These are phyloP conservation scores for barley (Hordeum vulgare) DNA, from an alignment of 176 grass and related monocot species.

Conservation along the genomic window DNA sequence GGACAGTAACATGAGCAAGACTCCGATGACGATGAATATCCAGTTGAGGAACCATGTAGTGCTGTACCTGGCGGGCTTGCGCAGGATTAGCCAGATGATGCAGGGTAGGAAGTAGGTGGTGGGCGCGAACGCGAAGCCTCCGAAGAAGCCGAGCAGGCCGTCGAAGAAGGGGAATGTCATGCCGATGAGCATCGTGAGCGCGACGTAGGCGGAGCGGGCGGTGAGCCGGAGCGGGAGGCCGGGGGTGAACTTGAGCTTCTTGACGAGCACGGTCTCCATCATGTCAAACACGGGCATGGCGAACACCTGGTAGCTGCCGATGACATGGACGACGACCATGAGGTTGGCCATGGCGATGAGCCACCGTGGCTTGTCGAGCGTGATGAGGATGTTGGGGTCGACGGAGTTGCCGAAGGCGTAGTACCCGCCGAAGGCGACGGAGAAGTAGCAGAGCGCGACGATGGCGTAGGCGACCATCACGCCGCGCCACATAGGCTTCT, in stretches of 20 bases:
- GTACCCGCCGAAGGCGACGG: constrained; percentile 45
- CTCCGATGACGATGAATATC: not conserved
- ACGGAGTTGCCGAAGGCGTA: constrained; percentile 48
- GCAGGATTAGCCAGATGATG: not conserved
- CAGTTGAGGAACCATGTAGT: not conserved
- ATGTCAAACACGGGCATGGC: not conserved
- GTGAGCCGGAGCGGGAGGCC: not conserved
- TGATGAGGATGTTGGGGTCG: constrained; percentile 44
- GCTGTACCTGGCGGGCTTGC: not conserved
- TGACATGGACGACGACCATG: not conserved
- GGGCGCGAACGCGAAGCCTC: constrained; percentile 32
- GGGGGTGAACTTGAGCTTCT: not conserved
- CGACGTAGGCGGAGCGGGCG: not conserved
- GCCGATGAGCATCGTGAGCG: constrained; percentile 29
- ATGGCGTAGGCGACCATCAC: constrained; percentile 28
- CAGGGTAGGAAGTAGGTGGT: not conserved
- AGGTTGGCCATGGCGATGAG: not conserved
- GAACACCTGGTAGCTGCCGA: constrained; percentile 1
- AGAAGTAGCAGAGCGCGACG: constrained; percentile 49
- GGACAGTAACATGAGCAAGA: not conserved
- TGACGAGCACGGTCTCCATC: constrained; percentile 15
- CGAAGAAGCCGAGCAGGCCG: constrained; percentile 45
- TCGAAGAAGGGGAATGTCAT: constrained; percentile 49
- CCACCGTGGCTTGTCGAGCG: not conserved
- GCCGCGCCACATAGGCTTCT: constrained; percentile 66